phyloP scores from a whole-genome alignment of 2,329 filamentous ascomycete species.

The Penicillium aurantiogriseum region DNA sequence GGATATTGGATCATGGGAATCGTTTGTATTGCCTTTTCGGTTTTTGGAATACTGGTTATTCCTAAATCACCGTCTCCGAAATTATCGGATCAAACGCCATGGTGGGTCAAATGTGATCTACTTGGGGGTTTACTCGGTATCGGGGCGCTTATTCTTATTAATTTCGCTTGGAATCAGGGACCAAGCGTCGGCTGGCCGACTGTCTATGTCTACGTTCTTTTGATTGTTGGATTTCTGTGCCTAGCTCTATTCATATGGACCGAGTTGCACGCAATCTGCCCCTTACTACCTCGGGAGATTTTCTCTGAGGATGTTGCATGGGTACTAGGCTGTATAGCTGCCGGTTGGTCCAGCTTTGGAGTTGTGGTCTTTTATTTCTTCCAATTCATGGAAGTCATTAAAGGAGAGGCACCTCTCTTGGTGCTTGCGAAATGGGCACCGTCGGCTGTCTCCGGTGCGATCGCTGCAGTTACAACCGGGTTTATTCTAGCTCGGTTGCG shows the following conservation, averaged over 20 bases:
- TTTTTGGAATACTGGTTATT: conserved; percentile 30
- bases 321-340: conserved; percentile 55
- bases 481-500: conserved; percentile 34
- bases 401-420: conserved; percentile 31
- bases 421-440: conserved; percentile 30
- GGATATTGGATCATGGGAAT: conserved; percentile 49
- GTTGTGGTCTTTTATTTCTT: conserved; percentile 55
- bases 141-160: conserved; percentile 59
- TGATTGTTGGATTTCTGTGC: conserved; percentile 58
- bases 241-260: conserved; percentile 55
- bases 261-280: conserved; percentile 48
- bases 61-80: background rate
- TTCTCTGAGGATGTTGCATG: conserved; percentile 53
- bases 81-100: background rate
- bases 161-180: conserved; percentile 66
- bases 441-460: conserved; percentile 29
- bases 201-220: conserved; percentile 53
- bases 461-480: conserved; percentile 36
- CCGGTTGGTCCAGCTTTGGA: conserved; percentile 57
- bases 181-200: conserved; percentile 57
- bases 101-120: conserved; percentile 12
- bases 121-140: conserved; percentile 42
- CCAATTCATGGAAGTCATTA: conserved; percentile 49
- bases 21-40: conserved; percentile 39
- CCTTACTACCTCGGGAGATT: conserved; percentile 57